Evolutionary conservation across 2,329 filamentous ascomycete genomes (phyloP).

Genomic region (Talaromyces sp.): DNA sequence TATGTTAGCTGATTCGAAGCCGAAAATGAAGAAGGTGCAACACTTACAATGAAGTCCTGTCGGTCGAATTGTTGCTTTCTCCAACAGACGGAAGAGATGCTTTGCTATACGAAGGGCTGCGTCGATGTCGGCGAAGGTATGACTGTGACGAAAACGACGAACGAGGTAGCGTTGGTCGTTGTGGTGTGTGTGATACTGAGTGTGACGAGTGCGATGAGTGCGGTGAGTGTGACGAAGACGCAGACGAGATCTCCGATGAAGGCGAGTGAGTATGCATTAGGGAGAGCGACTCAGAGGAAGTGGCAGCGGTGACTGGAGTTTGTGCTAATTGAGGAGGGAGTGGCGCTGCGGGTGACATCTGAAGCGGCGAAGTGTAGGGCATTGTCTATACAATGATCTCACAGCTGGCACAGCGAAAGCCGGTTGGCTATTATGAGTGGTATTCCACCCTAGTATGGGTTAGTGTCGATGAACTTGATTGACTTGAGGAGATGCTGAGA

Average conservation of each 20-base stretch:
- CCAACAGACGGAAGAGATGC: constrained; percentile 28
- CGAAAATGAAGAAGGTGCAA: background rate
- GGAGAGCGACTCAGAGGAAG: background rate
- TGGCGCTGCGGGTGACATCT: constrained; percentile 10
- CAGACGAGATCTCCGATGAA: background rate
- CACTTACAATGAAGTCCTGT: constrained; percentile 13
- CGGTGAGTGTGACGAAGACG: constrained; percentile 10
- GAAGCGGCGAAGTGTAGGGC: constrained; percentile 18
- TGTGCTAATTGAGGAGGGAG: background rate
- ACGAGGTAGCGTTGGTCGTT: constrained; percentile 50
- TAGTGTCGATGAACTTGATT: background rate
- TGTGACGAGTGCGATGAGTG: background rate
- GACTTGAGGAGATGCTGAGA: background rate
- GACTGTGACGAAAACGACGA: constrained; percentile 55
- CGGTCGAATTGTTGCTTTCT: constrained; percentile 23
- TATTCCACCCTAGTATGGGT: background rate
- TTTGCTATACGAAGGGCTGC: constrained; percentile 52
- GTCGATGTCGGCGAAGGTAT: constrained; percentile 60
- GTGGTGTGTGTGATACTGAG: constrained; percentile 26
- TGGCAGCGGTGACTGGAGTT: background rate
- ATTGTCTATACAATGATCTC: constrained; percentile 11
- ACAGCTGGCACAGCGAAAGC: background rate
- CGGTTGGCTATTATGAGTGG: background rate
- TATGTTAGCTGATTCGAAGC: background rate
- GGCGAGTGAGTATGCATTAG: constrained; percentile 12